phyloP scores from a whole-genome alignment of 169 alveolate genomes.

The Plasmodium fragile region DNA sequence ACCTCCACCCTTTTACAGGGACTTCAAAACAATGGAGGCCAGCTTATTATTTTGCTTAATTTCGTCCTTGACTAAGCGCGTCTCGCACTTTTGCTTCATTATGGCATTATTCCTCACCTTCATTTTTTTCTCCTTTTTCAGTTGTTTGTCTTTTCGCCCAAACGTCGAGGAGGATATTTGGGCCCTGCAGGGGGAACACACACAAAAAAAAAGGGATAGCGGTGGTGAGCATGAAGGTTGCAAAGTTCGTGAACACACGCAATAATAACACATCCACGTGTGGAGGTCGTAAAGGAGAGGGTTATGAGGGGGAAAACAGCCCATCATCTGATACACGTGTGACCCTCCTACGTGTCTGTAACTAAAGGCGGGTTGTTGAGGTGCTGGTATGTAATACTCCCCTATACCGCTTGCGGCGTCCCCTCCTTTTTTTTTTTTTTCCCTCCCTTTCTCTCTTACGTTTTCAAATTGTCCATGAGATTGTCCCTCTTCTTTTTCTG shows the following conservation, averaged over 20 bases:
- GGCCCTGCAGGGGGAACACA: conserved; percentile 10
- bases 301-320: background rate
- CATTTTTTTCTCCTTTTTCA: conserved; percentile 50
- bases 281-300: background rate
- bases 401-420: background rate
- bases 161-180: conserved; percentile 54
- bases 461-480: conserved; percentile 33
- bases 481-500: conserved; percentile 53
- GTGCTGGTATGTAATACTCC: background rate
- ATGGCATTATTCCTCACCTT: conserved; percentile 5
- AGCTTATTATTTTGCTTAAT: conserved; percentile 42
- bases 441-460: conserved; percentile 16
- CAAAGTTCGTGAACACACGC: background rate
- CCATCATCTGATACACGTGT: background rate
- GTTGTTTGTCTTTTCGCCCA: conserved; percentile 43
- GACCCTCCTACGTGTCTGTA: background rate
- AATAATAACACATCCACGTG: background rate
- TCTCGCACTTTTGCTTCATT: conserved; percentile 39
- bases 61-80: conserved; percentile 44
- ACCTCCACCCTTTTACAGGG: background rate
- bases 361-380: background rate
- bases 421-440: too few relatives aligned
- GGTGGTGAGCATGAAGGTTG: background rate
- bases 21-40: conserved; percentile 47
- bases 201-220: background rate